These are phyloP conservation scores for Cladophialophora bantiana DNA, from an alignment of 2,329 filamentous ascomycete genomes.

Conservation along the genomic window DNA sequence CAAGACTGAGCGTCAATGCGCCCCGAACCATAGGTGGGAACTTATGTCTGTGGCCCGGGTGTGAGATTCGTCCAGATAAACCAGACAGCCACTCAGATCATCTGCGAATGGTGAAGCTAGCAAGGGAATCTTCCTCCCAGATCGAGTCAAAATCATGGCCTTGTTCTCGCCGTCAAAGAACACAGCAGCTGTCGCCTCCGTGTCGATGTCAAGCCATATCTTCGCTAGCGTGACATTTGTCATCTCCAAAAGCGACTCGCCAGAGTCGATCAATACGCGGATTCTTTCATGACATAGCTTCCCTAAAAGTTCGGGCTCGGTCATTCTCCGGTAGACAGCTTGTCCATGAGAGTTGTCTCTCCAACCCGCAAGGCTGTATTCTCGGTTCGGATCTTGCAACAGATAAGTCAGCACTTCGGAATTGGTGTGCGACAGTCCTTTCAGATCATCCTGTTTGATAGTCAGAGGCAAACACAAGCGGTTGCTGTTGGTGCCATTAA, in stretches of 20 bases:
- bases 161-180: constrained; percentile 58
- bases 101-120: constrained; percentile 65
- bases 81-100: constrained; percentile 65
- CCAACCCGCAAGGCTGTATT: constrained; percentile 16
- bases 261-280: constrained; percentile 72
- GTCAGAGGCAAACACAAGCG: constrained; percentile 63
- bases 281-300: constrained; percentile 39
- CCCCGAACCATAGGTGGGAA: constrained; percentile 66
- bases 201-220: constrained; percentile 57
- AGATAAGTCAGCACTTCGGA: constrained; percentile 69
- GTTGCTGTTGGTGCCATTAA: constrained; percentile 74
- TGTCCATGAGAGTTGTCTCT: constrained; percentile 7
- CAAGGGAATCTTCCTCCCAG: constrained; percentile 47
- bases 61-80: constrained; percentile 75
- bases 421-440: constrained; percentile 68
- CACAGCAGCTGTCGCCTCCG: constrained; percentile 56
- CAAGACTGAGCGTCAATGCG: constrained; percentile 70
- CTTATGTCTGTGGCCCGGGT: constrained; percentile 73
- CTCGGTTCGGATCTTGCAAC: constrained; percentile 47
- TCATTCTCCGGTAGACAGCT: constrained; percentile 15
- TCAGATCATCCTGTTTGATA: constrained; percentile 64
- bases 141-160: constrained; percentile 42
- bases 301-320: constrained; percentile 12
- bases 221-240: constrained; percentile 62
- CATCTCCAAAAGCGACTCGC: constrained; percentile 71